These are phyloP conservation scores for Handroanthus guayacan DNA, from an alignment of 257 asterid genomes.

Conservation along the genomic window DNA sequence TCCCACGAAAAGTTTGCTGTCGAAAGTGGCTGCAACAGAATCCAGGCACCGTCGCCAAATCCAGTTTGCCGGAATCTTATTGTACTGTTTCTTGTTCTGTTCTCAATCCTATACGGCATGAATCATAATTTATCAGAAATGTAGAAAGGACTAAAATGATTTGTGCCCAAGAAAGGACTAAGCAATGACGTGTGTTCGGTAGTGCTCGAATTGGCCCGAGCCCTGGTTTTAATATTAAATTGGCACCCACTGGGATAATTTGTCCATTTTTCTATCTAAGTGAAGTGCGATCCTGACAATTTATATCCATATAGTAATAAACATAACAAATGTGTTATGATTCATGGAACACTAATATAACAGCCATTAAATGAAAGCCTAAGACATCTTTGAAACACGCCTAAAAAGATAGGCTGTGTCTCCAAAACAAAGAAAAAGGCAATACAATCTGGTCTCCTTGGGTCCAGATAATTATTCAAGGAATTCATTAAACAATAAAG, in stretches of 20 bases:
- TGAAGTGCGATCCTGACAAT: background rate
- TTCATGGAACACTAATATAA: background rate
- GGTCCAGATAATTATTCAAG: conserved; percentile 12
- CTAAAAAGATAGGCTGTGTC: background rate
- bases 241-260: conserved; percentile 5
- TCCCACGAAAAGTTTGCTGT: conserved; percentile 83
- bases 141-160: conserved; percentile 21
- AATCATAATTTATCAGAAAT: conserved; percentile 38
- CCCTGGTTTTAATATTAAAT: conserved; percentile 5
- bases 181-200: background rate
- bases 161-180: conserved; percentile 6
- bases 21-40: conserved; percentile 75
- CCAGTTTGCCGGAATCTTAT: conserved; percentile 86
- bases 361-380: background rate
- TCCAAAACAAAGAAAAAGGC: background rate
- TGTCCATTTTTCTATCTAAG: conserved; percentile 8
- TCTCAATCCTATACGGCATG: conserved; percentile 75
- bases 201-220: conserved; percentile 27
- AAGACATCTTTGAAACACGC: background rate
- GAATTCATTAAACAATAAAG: conserved; percentile 2
- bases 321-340: background rate
- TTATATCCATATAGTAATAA: background rate
- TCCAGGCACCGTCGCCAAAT: conserved; percentile 83
- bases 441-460: background rate
- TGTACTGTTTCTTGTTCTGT: conserved; percentile 64